Evolutionary conservation across 768 basidiomycete genomes (phyloP), one percentile per base, ranked within the genome.

Genomic region (Kwoniella newhampshirensis): DNA sequence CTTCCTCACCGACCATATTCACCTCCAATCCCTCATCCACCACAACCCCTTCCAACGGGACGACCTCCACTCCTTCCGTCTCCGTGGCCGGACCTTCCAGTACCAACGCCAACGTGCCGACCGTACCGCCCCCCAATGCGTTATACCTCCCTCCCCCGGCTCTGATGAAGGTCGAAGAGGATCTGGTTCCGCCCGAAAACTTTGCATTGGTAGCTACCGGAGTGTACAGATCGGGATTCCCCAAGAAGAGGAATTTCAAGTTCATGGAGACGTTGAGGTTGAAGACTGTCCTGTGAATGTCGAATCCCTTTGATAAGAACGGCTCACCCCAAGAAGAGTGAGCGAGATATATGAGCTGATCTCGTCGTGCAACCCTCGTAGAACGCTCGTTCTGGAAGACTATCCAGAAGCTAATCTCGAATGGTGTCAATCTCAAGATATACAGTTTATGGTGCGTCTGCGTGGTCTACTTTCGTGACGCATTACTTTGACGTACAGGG

Each of bases 321-420:
- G n/a, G n/a, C n/a, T 37, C 36, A 37, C 36, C 11, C 36, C 11
- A n/a, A 37, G 36, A 37, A n/a, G n/a, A 37, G 9, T 9, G 36
- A 37, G n/a, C 7, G 13, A 32, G 32, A 32, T 32, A 6, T 6
- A 6, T 32, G 13, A 32, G 6, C 6, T 32, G 32, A 13, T 32
- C 7, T 32, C 15, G 15, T 30, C 30, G n/a, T 28, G 32, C 30
- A 17, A 25, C 20, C 25, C n/a, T 4, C 4, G 3, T 56, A 75
- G 73, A 37, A 75, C 73, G 4, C 62, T 78, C 3, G 74, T 78
- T 18, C 62, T 74, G 35, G 78, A 79, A 49, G 75, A 78, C 27
- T 79, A 79, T 45, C 77, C 79, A 12, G 70, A 75, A 32, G 73
- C 68, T 25, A 79, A 78, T 58, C 32, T 73, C 21, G 68, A 71